Conservation (phyloP, 1,284 basidiomycete genomes). For the Porodaedalea pini region DNA sequence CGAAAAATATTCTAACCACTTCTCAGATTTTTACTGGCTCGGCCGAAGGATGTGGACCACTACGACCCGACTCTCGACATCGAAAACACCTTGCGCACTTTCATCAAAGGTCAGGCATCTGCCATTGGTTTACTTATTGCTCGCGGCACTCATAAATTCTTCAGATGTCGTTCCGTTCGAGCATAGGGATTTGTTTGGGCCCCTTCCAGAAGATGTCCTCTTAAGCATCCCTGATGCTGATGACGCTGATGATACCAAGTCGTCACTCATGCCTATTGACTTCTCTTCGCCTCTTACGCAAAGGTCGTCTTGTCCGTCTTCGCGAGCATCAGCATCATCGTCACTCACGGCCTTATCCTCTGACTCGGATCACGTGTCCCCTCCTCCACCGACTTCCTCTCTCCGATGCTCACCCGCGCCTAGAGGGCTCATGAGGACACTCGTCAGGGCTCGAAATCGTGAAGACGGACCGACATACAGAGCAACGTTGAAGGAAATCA, state of each 20-base stretch:
- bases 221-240: constrained; percentile 32
- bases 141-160: constrained; percentile 23
- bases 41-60: constrained; percentile 74
- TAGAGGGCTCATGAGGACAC: constrained; percentile 47
- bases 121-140: not conserved
- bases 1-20: constrained; percentile 4
- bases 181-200: constrained; percentile 62
- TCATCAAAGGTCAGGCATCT: constrained; percentile 54
- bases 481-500: constrained; percentile 54
- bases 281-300: constrained; percentile 14
- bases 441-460: constrained; percentile 60
- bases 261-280: constrained; percentile 16
- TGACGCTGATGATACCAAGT: constrained; percentile 23
- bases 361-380: constrained; percentile 31
- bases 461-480: constrained; percentile 68
- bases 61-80: constrained; percentile 76
- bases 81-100: constrained; percentile 61
- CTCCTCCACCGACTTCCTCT: constrained; percentile 30
- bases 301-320: constrained; percentile 13
- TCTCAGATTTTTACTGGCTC: constrained; percentile 62
- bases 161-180: constrained; percentile 65
- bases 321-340: constrained; percentile 23
- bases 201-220: constrained; percentile 46
- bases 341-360: constrained; percentile 26
- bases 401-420: constrained; percentile 26